These are phyloP conservation scores for Fusarium continuum DNA, from an alignment of 2,329 filamentous ascomycete species.

Conservation along the genomic window DNA sequence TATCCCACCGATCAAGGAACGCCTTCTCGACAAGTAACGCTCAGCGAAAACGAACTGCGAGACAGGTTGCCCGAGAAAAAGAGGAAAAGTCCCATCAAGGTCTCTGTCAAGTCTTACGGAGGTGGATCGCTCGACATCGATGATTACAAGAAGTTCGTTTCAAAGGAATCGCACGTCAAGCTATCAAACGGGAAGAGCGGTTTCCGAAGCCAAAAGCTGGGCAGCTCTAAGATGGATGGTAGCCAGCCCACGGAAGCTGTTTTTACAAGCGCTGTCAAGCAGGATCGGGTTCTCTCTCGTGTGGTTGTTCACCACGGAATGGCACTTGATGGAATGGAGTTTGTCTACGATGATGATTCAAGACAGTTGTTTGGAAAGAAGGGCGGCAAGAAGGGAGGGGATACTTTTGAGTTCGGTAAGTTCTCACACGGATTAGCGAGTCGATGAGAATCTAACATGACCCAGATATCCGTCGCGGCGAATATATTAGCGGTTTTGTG, in stretches of 20 bases:
- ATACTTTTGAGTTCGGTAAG: constrained; percentile 81
- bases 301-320: constrained; percentile 81
- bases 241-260: constrained; percentile 77
- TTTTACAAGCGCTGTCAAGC: constrained; percentile 72
- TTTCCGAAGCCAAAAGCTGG: constrained; percentile 79
- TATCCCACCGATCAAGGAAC: constrained; percentile 71
- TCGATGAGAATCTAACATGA: constrained; percentile 24
- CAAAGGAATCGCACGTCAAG: constrained; percentile 78
- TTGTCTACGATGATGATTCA: constrained; percentile 87
- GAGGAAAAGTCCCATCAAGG: constrained; percentile 73
- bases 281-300: constrained; percentile 77
- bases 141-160: constrained; percentile 76
- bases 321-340: constrained; percentile 87
- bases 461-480: constrained; percentile 84
- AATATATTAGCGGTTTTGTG: constrained; percentile 87
- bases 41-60: constrained; percentile 80
- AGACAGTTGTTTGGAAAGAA: constrained; percentile 87
- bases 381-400: constrained; percentile 74
- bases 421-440: constrained; percentile 7
- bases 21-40: constrained; percentile 74
- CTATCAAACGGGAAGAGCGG: constrained; percentile 75
- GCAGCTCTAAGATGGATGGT: constrained; percentile 75
- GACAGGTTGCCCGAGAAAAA: constrained; percentile 75
- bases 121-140: constrained; percentile 78
- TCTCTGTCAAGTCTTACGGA: constrained; percentile 80